Conservation (phyloP, 2,329 filamentous ascomycete species). For the Xylariaceae sp. region DNA sequence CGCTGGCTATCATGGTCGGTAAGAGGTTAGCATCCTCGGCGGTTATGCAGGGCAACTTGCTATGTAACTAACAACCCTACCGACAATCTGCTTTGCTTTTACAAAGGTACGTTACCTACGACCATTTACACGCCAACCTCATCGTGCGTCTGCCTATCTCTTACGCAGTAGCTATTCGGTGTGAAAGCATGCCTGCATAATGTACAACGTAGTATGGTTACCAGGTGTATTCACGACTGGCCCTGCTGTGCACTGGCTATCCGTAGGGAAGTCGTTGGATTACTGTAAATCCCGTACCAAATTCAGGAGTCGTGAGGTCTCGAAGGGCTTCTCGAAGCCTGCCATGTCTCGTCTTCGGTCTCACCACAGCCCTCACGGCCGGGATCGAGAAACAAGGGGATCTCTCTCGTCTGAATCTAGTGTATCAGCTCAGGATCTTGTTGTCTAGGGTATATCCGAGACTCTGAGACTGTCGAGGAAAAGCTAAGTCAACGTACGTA, state of each 20-base stretch:
- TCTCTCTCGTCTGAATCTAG: background rate
- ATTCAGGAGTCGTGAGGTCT: slow-evolving; percentile 4
- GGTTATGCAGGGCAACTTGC: slow-evolving; percentile 8
- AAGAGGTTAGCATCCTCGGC: background rate
- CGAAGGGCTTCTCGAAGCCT: slow-evolving; percentile 15
- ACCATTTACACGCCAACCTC: no score
- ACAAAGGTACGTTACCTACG: no score
- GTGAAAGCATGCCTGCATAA: background rate
- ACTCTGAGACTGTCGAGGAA: background rate
- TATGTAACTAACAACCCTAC: no score
- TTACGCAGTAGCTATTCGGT: background rate
- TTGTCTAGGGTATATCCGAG: slow-evolving; percentile 3
- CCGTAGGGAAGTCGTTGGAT: background rate
- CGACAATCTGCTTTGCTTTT: background rate
- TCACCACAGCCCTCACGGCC: slow-evolving; percentile 10
- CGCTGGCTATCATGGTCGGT: background rate
- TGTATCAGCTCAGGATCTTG: background rate
- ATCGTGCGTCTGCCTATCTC: background rate
- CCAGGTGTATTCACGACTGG: no score
- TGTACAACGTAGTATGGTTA: no score
- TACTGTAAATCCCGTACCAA: background rate
- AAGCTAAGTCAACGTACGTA: slow-evolving; percentile 7
- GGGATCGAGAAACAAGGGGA: background rate
- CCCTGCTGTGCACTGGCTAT: no score
- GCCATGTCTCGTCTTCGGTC: slow-evolving; percentile 5